A percentile compares a stretch with the other conserved stretches of the same genome.
phyloP scores from a whole-genome alignment of 345 rosid species.

The Cardamine occulta region DNA sequence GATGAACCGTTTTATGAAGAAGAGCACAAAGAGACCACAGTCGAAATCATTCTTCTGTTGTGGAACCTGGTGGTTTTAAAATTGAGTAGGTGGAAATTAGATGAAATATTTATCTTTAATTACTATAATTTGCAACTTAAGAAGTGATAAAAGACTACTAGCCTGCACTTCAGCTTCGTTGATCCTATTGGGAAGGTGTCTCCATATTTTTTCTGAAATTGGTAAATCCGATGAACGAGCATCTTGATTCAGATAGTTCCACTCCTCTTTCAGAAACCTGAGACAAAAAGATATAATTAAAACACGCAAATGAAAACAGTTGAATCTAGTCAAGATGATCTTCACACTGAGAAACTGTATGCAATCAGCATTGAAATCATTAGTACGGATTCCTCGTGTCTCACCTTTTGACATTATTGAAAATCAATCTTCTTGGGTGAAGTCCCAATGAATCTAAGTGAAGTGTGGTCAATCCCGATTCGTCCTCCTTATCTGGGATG shows the following conservation, averaged over 20 bases:
- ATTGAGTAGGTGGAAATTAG: not conserved
- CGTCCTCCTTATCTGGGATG: constrained; percentile 75
- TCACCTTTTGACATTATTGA: constrained; percentile 74
- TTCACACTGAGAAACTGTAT: constrained; percentile 2
- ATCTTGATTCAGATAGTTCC: constrained; percentile 67
- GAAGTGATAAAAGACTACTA: constrained; percentile 36
- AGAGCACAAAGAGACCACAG: constrained; percentile 90
- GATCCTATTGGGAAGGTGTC: constrained; percentile 60
- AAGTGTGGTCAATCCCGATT: constrained; percentile 76
- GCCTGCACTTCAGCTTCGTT: constrained; percentile 57
- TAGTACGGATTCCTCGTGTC: constrained; percentile 14
- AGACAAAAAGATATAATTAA: not conserved
- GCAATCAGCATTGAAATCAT: constrained; percentile 3
- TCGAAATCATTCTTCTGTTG: constrained; percentile 91
- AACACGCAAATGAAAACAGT: not conserved
- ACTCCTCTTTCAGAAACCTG: constrained; percentile 82
- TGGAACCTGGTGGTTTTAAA: constrained; percentile 64
- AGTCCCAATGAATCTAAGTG: constrained; percentile 88
- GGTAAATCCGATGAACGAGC: constrained; percentile 60
- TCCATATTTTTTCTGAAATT: constrained; percentile 68
- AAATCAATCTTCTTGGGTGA: constrained; percentile 63
- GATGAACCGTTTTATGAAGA: constrained; percentile 78
- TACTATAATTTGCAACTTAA: not conserved
- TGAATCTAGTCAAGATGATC: not conserved
- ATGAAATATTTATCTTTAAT: not conserved